Conservation (phyloP, 768 basidiomycete species). For the Leccinum incarnatum region DNA sequence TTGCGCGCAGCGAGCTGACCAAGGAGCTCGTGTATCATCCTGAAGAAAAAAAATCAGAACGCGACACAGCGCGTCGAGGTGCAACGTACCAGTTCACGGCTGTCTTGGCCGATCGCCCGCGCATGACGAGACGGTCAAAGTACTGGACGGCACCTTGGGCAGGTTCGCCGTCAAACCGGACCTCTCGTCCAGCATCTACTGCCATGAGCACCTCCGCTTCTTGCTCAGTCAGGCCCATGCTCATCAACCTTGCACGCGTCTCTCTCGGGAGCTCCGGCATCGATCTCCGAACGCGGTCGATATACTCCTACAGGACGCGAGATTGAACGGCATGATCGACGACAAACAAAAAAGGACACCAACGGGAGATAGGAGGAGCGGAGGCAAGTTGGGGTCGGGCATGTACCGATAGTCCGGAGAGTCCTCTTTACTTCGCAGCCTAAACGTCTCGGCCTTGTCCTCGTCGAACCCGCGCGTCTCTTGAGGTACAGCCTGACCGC, state of each 20-base stretch:
- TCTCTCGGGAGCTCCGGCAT: slow-evolving; percentile 79
- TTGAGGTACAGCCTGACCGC: slow-evolving; percentile 52
- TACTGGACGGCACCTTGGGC: slow-evolving; percentile 62
- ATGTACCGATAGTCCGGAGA: slow-evolving; percentile 97
- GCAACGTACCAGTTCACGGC: slow-evolving; percentile 79
- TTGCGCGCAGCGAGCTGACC: slow-evolving; percentile 68
- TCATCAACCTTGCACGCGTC: slow-evolving; percentile 55
- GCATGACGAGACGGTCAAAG: slow-evolving; percentile 64
- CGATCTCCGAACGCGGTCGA: slow-evolving; percentile 45
- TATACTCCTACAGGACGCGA: slow-evolving; percentile 49
- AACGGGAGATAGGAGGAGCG: slow-evolving; percentile 57
- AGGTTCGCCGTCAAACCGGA: slow-evolving; percentile 58
- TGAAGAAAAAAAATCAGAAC: slow-evolving; percentile 29
- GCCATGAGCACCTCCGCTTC: slow-evolving; percentile 76
- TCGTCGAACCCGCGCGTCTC: slow-evolving; percentile 94
- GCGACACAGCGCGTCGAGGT: not conserved
- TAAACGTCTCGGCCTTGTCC: slow-evolving; percentile 74
- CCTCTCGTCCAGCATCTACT: slow-evolving; percentile 63
- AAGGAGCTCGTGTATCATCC: slow-evolving; percentile 87
- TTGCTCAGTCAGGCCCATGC: slow-evolving; percentile 51
- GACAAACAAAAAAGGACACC: slow-evolving; percentile 1
- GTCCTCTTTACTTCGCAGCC: slow-evolving; percentile 85
- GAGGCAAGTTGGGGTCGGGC: slow-evolving; percentile 93
- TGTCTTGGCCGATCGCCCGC: slow-evolving; percentile 58
- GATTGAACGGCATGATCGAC: not conserved